Percentiles rank a stretch among this genome's conserved stretches.
Conservation (phyloP, 192 early-diverging fungal species). For the Phlyctochytrium bullatum region DNA sequence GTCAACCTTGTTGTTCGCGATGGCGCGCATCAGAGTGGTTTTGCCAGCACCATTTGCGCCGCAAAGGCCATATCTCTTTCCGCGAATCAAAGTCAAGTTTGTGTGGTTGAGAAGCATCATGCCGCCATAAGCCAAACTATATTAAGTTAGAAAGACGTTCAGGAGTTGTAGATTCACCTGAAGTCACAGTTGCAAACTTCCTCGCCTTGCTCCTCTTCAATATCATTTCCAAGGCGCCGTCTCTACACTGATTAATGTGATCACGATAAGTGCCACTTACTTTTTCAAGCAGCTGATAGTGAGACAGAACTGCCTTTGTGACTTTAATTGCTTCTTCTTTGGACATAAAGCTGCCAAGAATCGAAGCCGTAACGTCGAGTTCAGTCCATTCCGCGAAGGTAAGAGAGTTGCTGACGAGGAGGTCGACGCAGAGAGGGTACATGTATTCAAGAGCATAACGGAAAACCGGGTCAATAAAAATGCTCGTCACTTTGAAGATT, state of each 20-base stretch:
- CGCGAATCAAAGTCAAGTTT: slow-evolving; percentile 60
- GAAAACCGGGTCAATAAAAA: slow-evolving; percentile 32
- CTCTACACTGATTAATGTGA: too few relatives aligned
- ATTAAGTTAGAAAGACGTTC: slow-evolving; percentile 1
- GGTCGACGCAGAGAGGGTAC: slow-evolving; percentile 12
- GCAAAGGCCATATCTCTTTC: slow-evolving; percentile 75
- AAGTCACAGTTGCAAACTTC: slow-evolving; percentile 58
- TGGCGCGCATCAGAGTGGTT: slow-evolving; percentile 71
- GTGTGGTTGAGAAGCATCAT: slow-evolving; percentile 60
- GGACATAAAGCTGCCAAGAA: slow-evolving; percentile 30
- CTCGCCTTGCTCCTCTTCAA: slow-evolving; percentile 52
- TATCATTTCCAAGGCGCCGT: slow-evolving; percentile 36
- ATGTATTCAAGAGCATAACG: slow-evolving; percentile 23
- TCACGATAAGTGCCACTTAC: slow-evolving; percentile 21
- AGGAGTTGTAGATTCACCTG: slow-evolving; percentile 7
- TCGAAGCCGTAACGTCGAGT: slow-evolving; percentile 24
- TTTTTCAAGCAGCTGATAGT: slow-evolving; percentile 23
- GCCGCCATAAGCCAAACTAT: slow-evolving; percentile 51
- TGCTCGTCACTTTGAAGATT: slow-evolving; percentile 13
- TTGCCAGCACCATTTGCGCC: slow-evolving; percentile 83
- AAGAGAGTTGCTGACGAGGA: slow-evolving; percentile 22
- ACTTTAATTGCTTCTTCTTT: slow-evolving; percentile 14
- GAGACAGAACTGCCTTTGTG: slow-evolving; percentile 9
- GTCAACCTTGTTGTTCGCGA: slow-evolving; percentile 49
- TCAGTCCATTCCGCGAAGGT: slow-evolving; percentile 35